Conservation (phyloP, 495 filamentous ascomycete genomes). For the Tuber aestivum region DNA sequence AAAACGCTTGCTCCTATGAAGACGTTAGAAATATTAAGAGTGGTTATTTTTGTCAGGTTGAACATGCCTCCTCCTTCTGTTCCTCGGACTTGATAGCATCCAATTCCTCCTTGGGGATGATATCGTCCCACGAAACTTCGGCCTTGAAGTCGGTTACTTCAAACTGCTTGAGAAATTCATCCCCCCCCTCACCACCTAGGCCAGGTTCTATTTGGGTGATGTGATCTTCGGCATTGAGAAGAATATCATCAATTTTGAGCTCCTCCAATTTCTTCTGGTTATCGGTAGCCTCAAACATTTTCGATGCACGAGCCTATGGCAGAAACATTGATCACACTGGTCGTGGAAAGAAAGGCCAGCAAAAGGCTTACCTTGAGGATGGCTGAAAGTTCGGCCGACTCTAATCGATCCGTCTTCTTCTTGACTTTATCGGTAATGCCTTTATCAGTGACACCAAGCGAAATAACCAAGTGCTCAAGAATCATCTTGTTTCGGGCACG, state of each 20-base stretch:
- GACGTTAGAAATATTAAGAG: conserved; percentile 11
- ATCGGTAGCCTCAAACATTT: conserved; percentile 93
- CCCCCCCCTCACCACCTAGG: conserved; percentile 83
- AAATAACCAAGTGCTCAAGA: conserved; percentile 97
- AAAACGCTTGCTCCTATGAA: conserved; percentile 63
- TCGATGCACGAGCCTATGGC: conserved; percentile 46
- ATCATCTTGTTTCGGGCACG: conserved; percentile 95
- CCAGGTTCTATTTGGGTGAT: conserved; percentile 82
- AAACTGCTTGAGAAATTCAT: conserved; percentile 87
- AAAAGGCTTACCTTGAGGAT: conserved; percentile 37
- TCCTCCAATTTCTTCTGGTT: conserved; percentile 96
- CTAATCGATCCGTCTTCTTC: conserved; percentile 66
- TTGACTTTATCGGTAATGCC: conserved; percentile 51
- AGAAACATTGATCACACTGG: conserved; percentile 9
- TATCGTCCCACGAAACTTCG: conserved; percentile 90
- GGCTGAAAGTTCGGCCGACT: conserved; percentile 41
- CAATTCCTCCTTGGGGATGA: conserved; percentile 89
- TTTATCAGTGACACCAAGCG: conserved; percentile 89
- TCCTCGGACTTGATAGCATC: conserved; percentile 84
- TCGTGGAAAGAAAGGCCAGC: background rate
- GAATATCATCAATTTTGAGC: conserved; percentile 95
- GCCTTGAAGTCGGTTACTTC: conserved; percentile 58
- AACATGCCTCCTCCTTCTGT: conserved; percentile 52
- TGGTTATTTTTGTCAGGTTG: background rate
- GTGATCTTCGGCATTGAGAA: conserved; percentile 92